These are phyloP conservation scores for Trametes versicolor DNA, from an alignment of 1,284 basidiomycete genomes.

Conservation along the genomic window DNA sequence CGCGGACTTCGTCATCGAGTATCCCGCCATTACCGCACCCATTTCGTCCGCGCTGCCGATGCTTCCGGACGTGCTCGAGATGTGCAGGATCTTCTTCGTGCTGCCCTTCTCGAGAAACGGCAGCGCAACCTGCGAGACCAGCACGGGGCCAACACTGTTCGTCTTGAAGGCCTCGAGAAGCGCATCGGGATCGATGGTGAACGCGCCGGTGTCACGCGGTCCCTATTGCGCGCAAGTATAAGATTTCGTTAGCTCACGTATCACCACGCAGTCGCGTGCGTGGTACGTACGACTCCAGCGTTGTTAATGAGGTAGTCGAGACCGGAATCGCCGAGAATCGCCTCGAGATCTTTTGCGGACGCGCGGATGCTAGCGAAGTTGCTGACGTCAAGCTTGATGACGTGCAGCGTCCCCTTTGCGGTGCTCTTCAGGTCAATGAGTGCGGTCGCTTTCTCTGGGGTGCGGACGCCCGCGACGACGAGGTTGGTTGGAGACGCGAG, in stretches of 20 bases:
- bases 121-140: constrained; percentile 44
- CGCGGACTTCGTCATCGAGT: not conserved
- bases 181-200: constrained; percentile 35
- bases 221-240: not conserved
- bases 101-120: constrained; percentile 45
- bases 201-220: constrained; percentile 37
- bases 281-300: constrained; percentile 44
- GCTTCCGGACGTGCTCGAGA: constrained; percentile 45
- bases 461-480: constrained; percentile 47
- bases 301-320: constrained; percentile 54
- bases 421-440: constrained; percentile 38
- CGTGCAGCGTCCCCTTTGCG: constrained; percentile 39
- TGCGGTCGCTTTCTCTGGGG: constrained; percentile 39
- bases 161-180: constrained; percentile 37
- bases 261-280: not conserved
- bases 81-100: constrained; percentile 48
- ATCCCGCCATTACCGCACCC: constrained; percentile 13
- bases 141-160: constrained; percentile 37
- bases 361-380: constrained; percentile 27
- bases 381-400: constrained; percentile 44
- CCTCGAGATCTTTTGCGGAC: not conserved
- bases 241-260: not conserved
- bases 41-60: constrained; percentile 30
- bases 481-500: constrained; percentile 39
- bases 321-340: constrained; percentile 32